These are phyloP conservation scores for Pichia heedii DNA, from an alignment of 805 yeast genomes.

Conservation along the genomic window DNA sequence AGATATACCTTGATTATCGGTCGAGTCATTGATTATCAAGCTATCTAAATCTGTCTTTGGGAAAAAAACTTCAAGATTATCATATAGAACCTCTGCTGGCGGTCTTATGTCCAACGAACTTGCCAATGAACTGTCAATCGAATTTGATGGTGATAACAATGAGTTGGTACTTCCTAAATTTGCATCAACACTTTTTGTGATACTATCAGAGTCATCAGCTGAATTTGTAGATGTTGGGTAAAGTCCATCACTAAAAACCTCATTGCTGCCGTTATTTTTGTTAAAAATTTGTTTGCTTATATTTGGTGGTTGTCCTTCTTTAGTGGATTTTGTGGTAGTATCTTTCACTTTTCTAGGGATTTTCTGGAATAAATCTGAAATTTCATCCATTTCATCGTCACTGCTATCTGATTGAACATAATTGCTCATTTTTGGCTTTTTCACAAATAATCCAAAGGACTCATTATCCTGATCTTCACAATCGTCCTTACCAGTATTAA, in stretches of 20 bases:
- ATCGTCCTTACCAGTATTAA: constrained; percentile 9
- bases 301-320: too few species aligned
- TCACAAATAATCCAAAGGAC: background rate
- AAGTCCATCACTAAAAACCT: background rate
- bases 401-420: background rate
- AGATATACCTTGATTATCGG: constrained; percentile 34
- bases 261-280: background rate
- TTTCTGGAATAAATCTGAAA: constrained; percentile 50
- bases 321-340: too few species aligned
- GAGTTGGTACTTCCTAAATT: background rate
- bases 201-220: background rate
- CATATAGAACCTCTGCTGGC: constrained; percentile 87
- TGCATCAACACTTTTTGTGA: background rate
- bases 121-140: constrained; percentile 10
- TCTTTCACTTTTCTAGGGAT: constrained; percentile 28
- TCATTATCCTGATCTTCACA: background rate
- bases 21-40: constrained; percentile 64
- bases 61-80: constrained; percentile 83
- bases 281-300: constrained; percentile 47
- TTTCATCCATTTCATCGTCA: constrained; percentile 29
- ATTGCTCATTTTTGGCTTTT: background rate
- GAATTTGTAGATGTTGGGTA: background rate
- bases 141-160: background rate
- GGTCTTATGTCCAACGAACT: constrained; percentile 68
- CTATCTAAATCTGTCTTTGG: constrained; percentile 89